Evolutionary conservation across 192 early-diverging fungal genomes (phyloP), one percentile per base, ranked within the genome.

Genomic region (Rhizophagus sp.): DNA sequence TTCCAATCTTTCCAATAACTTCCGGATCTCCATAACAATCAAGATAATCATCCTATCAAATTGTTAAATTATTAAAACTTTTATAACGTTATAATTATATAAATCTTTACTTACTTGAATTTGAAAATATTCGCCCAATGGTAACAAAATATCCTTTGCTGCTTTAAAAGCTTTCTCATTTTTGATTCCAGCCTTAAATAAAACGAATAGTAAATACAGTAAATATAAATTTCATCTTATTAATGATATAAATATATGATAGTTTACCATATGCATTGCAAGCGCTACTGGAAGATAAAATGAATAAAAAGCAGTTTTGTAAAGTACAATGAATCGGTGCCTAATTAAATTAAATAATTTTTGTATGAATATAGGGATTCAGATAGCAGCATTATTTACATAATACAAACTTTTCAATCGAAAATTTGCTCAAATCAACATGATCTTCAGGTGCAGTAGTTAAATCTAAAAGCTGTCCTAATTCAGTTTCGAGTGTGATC

Each of bases 291-390:
- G 97, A 62, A 99, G 89, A 87, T 99, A 98, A 91, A 99, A 99
- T 52, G 97, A 98, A 90, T 99, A 99, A 89, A 95, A 98, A 11
- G 97, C 95, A 67, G 98, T 99, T 89, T 99, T 99, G 92, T 95
- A 98, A 80, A 93, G 89, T 80, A 98, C 96, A 88, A 99, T 99
- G 85, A 96, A 98, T 30, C 90, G 83, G 86, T 97, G 91, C 81
- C 90, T 90, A 27, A 73, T 27, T 68, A 36, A 62, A 62, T 12
- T 30, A 39, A 25, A 34, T 66, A 62, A 41, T 62, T 79, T 62
- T 12, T 12, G 62, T 10, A 19, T 19, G 17, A n/a, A 30, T 36
- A 22, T 17, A 44, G 22, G 34, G 62, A 73, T 30, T 10, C 36
- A 34, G 44, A 34, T 62, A 47, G 44, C 11, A 44, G 22, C 49